Conservation (phyloP, 2,329 filamentous ascomycete species). For the Pleomassaria siparia region DNA sequence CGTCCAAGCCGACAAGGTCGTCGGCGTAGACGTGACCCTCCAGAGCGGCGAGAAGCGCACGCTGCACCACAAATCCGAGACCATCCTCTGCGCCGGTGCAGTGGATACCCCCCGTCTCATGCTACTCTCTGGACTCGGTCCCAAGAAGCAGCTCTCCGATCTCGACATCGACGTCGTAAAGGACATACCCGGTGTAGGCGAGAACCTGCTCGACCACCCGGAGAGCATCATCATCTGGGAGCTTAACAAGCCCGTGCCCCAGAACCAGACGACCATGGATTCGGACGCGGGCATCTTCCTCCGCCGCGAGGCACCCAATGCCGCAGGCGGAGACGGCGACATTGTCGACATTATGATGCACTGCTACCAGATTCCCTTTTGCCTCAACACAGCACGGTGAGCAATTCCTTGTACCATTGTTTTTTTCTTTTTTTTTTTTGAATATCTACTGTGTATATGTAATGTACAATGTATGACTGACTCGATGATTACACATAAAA, state of each 20-base stretch:
- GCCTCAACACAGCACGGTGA: slow-evolving; percentile 74
- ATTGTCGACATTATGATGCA: slow-evolving; percentile 93
- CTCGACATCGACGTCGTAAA: slow-evolving; percentile 58
- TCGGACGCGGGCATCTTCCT: slow-evolving; percentile 88
- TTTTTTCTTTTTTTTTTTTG: too few species aligned
- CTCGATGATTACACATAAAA: too few species aligned
- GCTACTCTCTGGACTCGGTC: slow-evolving; percentile 54
- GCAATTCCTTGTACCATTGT: slow-evolving; percentile 3
- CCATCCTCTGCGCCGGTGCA: slow-evolving; percentile 76
- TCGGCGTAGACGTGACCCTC: slow-evolving; percentile 71
- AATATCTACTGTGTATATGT: too few species aligned
- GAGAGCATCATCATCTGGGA: slow-evolving; percentile 74
- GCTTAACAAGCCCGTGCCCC: slow-evolving; percentile 74
- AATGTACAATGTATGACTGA: too few species aligned
- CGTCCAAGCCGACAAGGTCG: slow-evolving; percentile 68
- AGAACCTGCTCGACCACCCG: slow-evolving; percentile 66
- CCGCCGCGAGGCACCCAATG: slow-evolving; percentile 72
- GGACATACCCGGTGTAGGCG: slow-evolving; percentile 63
- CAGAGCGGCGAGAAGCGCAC: slow-evolving; percentile 59
- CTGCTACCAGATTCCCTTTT: slow-evolving; percentile 94
- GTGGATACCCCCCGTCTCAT: slow-evolving; percentile 76
- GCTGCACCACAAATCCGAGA: slow-evolving; percentile 69
- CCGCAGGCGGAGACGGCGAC: slow-evolving; percentile 68
- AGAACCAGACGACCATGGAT: slow-evolving; percentile 86
- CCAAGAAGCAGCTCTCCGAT: slow-evolving; percentile 49